phyloP scores from a whole-genome alignment of 805 yeast genomes.

The Candida railenensis region DNA sequence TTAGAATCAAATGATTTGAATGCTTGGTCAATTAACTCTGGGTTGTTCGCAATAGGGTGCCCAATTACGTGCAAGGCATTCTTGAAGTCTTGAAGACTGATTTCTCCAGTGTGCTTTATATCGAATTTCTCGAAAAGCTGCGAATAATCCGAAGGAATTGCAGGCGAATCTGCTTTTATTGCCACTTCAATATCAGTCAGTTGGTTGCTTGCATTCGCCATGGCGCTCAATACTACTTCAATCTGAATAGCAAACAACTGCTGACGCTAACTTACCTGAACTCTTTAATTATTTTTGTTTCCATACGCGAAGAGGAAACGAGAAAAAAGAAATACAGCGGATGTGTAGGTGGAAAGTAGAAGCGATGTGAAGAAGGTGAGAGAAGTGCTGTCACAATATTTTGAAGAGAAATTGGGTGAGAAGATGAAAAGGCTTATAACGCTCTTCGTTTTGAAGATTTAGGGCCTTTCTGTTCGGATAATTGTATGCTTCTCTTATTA shows the following conservation, averaged over 20 bases:
- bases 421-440: no score
- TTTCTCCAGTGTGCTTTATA: slow-evolving; percentile 43
- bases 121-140: slow-evolving; percentile 36
- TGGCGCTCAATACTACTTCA: neutral
- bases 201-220: neutral
- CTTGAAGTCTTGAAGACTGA: slow-evolving; percentile 48
- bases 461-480: no score
- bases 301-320: neutral
- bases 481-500: no score
- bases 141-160: slow-evolving; percentile 22
- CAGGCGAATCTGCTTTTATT: neutral
- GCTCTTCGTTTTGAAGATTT: no score
- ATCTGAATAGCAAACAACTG: neutral
- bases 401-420: no score
- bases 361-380: neutral
- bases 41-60: slow-evolving; percentile 65
- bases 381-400: no score
- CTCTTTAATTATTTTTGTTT: no score
- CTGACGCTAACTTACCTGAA: neutral
- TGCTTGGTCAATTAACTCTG: slow-evolving; percentile 55
- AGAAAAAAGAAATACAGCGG: neutral
- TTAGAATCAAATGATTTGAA: slow-evolving; percentile 61
- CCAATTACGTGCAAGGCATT: slow-evolving; percentile 45
- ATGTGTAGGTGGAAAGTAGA: neutral
- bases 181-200: neutral